Percentiles rank a stretch among this genome's conserved stretches.
Conservation (phyloP, 2,329 filamentous ascomycete species). For the Phoma sp. region DNA sequence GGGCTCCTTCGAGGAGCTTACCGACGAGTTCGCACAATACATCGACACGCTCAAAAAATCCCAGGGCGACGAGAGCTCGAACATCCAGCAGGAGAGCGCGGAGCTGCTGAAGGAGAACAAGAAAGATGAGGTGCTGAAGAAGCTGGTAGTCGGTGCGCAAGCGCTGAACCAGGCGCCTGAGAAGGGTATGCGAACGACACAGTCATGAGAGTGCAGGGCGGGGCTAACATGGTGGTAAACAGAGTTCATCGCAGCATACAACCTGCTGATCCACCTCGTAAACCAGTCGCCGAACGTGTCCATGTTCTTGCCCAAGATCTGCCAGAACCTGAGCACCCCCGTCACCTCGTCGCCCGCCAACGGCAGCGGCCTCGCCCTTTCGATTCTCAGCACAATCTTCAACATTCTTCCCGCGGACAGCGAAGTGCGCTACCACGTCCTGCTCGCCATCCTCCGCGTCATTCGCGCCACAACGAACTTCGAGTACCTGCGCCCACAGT, state of each 20-base stretch:
- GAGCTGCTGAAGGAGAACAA: slow-evolving; percentile 73
- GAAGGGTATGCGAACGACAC: slow-evolving; percentile 65
- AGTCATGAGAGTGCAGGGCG: slow-evolving; percentile 16
- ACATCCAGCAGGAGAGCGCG: slow-evolving; percentile 69
- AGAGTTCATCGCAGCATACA: slow-evolving; percentile 96
- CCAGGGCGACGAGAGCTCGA: slow-evolving; percentile 60
- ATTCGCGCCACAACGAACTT: slow-evolving; percentile 74
- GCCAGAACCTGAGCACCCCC: slow-evolving; percentile 83
- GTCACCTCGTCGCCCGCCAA: slow-evolving; percentile 85
- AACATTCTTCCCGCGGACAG: slow-evolving; percentile 78
- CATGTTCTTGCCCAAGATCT: slow-evolving; percentile 86
- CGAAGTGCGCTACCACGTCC: slow-evolving; percentile 88
- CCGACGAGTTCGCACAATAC: slow-evolving; percentile 93
- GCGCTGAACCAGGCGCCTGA: slow-evolving; percentile 86
- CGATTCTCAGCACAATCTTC: slow-evolving; percentile 93
- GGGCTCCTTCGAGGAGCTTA: slow-evolving; percentile 90
- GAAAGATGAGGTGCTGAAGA: slow-evolving; percentile 85
- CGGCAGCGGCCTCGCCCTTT: slow-evolving; percentile 84
- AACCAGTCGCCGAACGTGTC: slow-evolving; percentile 84
- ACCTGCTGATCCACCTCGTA: slow-evolving; percentile 93
- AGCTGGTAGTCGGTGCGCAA: slow-evolving; percentile 81
- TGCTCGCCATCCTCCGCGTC: slow-evolving; percentile 86
- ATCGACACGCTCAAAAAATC: slow-evolving; percentile 80
- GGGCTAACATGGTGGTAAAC: slow-evolving; percentile 38
- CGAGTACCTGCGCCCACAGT: slow-evolving; percentile 81